phyloP scores from a whole-genome alignment of 331 rosid genomes.

The Prunus yedoensis region DNA sequence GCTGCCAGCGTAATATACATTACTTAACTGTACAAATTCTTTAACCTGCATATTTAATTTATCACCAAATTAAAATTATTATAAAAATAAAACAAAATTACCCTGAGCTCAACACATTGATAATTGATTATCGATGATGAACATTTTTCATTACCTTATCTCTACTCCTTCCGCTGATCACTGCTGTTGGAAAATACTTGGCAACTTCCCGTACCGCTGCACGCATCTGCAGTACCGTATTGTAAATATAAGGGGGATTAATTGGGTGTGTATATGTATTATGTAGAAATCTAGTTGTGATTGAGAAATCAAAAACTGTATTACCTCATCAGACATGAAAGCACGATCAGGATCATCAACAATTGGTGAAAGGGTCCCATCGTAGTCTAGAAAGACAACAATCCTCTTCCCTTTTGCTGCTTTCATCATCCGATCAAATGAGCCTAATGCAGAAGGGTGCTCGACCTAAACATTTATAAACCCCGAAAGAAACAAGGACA shows the following conservation, averaged over 20 bases:
- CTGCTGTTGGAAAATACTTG: slow-evolving; percentile 77
- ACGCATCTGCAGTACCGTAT: slow-evolving; percentile 59
- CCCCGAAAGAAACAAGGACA: not conserved
- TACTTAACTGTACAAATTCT: slow-evolving; percentile 67
- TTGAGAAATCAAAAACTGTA: not conserved
- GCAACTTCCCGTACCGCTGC: slow-evolving; percentile 81
- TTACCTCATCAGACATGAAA: slow-evolving; percentile 78
- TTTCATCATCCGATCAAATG: slow-evolving; percentile 66
- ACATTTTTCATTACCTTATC: slow-evolving; percentile 51
- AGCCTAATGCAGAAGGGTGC: slow-evolving; percentile 68
- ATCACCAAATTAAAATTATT: not conserved
- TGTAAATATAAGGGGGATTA: not conserved
- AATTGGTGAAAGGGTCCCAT: slow-evolving; percentile 86
- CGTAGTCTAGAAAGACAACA: slow-evolving; percentile 70
- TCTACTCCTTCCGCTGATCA: slow-evolving; percentile 88
- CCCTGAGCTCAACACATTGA: not conserved
- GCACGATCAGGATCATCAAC: slow-evolving; percentile 82
- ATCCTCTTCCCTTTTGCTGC: slow-evolving; percentile 52
- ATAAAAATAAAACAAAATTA: too few species aligned
- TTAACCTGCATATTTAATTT: slow-evolving; percentile 48
- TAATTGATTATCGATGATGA: not conserved
- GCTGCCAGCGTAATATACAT: slow-evolving; percentile 92
- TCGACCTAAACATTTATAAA: slow-evolving; percentile 28
- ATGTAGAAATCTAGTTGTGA: too few species aligned
- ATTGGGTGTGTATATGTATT: not conserved